Evolutionary conservation across 139 green algal genomes (phyloP).

Genomic region (Trebouxia sp.): DNA sequence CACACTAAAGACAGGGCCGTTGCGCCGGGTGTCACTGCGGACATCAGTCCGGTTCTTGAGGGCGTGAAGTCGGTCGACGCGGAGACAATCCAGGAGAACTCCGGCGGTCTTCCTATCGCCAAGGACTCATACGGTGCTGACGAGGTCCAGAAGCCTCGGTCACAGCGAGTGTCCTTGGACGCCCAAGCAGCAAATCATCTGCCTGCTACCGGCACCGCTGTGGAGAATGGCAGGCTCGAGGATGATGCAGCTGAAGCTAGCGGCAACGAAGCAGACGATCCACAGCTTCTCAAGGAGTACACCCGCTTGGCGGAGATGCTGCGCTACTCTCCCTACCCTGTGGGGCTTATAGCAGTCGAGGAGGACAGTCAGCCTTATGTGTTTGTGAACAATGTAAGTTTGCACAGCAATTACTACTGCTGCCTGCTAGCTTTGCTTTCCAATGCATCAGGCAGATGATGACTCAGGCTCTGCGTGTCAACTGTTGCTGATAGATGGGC

Average conservation of each 20-base stretch:
- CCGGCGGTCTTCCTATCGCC: not conserved
- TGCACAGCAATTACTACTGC: too few species aligned
- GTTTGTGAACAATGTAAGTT: slow-evolving; percentile 22
- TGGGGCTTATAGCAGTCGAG: slow-evolving; percentile 30
- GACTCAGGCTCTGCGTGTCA: too few species aligned
- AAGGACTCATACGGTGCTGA: slow-evolving; percentile 8
- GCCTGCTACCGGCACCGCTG: not conserved
- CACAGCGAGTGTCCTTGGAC: not conserved
- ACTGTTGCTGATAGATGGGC: too few species aligned
- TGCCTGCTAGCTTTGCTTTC: too few species aligned
- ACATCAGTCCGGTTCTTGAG: not conserved
- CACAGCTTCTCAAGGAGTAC: slow-evolving; percentile 26
- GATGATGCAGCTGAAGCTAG: not conserved
- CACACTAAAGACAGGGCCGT: not conserved
- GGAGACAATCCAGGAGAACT: not conserved
- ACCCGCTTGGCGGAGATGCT: slow-evolving; percentile 29
- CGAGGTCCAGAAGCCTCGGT: slow-evolving; percentile 10
- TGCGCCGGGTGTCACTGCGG: not conserved
- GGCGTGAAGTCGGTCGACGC: not conserved
- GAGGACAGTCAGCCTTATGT: slow-evolving; percentile 25
- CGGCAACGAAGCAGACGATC: not conserved
- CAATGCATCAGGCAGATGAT: too few species aligned
- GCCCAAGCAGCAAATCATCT: not conserved
- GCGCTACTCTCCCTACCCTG: slow-evolving; percentile 20
- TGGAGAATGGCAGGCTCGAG: not conserved